Evolutionary conservation across 1,284 basidiomycete species (phyloP), one percentile per base, ranked within the genome.

Genomic region (Naganishia sp.): DNA sequence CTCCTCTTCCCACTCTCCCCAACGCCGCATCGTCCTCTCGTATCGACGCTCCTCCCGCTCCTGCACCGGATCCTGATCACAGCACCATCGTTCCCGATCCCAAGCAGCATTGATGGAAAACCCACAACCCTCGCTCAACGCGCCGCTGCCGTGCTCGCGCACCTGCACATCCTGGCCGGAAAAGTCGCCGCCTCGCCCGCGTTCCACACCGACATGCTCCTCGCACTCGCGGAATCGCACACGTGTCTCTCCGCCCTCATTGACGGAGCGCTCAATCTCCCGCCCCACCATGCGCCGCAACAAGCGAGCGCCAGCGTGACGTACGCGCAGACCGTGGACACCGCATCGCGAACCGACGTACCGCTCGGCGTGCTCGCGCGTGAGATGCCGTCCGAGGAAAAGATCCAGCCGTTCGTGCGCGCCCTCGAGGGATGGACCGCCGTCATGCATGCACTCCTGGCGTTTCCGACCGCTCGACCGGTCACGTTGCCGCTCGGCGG

Each of bases 401-500:
- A 61, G 46, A 51, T 61, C 18, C 58, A 50, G 11, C 47, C 58
- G 15, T 50, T 61, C 17, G 18, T 61, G 3, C 47, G 58, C 41
- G 58, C 58, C 9, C 47, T 61, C 17, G 58, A 61, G 18, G 58
- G 58, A 42, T 61, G 58, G 58, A 51, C 47, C 3, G 35, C 21
- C 35, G 41, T 63, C 21, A 54, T 63, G 15, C 61, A 63, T 25
- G 51, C 50, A 2, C 23, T 63, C 10, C 50, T 53, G 35, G 90
- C 89, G 55, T 81, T 85, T 15, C 79, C 84, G 0, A 85, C 84
- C 2, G 79, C 82, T 49, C 85, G 90, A 18, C 85, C 90, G 9
- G 87, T 94, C 0, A 83, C 85, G 51, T 74, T 94, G 2, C 90
- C 92, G 0, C 74, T 91, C 15, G 90, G 90, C 6, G 72, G 74